Evolutionary conservation across 2,329 filamentous ascomycete genomes (phyloP).

Genomic region (Metarhizium anisopliae): DNA sequence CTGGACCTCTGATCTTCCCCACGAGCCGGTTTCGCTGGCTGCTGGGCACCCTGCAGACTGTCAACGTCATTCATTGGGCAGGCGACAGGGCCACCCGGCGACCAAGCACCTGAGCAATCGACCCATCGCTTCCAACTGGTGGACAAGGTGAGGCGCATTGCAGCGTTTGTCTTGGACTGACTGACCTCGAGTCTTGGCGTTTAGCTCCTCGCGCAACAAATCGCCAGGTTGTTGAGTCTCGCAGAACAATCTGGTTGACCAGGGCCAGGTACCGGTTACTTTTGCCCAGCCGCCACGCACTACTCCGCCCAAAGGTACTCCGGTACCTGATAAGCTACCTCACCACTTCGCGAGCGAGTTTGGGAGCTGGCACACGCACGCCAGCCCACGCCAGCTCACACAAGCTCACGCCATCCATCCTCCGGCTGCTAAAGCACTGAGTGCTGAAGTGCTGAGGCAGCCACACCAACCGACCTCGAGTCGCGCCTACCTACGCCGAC

Average conservation of each 20-base stretch:
- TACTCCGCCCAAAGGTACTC: too few relatives aligned
- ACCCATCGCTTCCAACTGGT: not conserved
- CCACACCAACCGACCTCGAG: not conserved
- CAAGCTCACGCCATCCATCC: not conserved
- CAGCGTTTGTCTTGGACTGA: not conserved
- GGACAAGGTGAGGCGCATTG: not conserved
- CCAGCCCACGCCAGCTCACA: too few relatives aligned
- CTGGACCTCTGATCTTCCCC: slow-evolving; percentile 5
- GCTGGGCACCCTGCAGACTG: slow-evolving; percentile 1
- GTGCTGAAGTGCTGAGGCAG: not conserved
- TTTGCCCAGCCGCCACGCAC: too few relatives aligned
- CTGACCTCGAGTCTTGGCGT: not conserved
- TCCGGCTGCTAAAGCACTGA: not conserved
- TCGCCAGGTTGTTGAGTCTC: not conserved
- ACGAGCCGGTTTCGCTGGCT: slow-evolving; percentile 15
- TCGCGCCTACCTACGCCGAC: not conserved
- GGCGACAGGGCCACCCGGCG: not conserved
- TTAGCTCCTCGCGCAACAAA: not conserved
- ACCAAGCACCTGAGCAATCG: not conserved
- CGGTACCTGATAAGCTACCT: too few relatives aligned
- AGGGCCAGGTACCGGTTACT: not conserved
- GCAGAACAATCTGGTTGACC: not conserved
- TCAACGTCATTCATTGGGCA: slow-evolving; percentile 10
- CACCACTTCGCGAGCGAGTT: too few relatives aligned
- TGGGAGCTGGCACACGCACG: too few relatives aligned